Base-by-base conservation (phyloP, 75 land plant genomes). In the Picea glauca region DNA sequence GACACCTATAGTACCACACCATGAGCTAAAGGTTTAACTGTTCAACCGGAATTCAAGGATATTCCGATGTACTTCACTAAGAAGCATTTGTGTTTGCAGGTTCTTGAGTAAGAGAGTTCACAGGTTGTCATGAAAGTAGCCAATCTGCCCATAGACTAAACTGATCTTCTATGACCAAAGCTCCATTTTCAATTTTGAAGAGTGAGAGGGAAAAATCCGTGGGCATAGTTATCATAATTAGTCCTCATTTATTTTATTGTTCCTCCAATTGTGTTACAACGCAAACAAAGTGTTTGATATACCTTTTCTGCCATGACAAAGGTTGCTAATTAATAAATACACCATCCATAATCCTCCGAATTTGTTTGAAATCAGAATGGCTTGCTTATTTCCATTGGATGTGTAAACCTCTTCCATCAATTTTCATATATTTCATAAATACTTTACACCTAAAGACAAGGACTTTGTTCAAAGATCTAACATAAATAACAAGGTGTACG, bases 401-500 rank as follows among this genome's bases (percentile, higher is more conserved):
- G 43, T 23, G 83, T 85, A 88, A 1, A 93, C 92, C 12, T 79
- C 63, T 77, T 94, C 99, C 2, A 97, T 77, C 43, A 96, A 78
- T 1, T 74, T 38, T 80, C 87, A 92, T 56, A 94, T 83, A 66
- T 94, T 85, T 26, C 79, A 20, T 31, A 90, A 81, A 83, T 81
- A 94, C 63, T 80, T 70, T 50, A 85, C n/a, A 11, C 90, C 92
- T 1, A 90, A 83, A 38, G 81, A 76, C 14, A 83, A 88, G 4
- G 94, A 85, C 56, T 80, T 77, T 1, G 86, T 83, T 1, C 95
- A 95, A 20, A 93, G 85, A 5, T 95, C 99, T 87, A 94, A 1
- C 99, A 87, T 75, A 91, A 96, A 62, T 96, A 98, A 74, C 94
- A 94, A 0, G 98, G 98, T 3, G 99, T 98, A 20, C 99, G 98